phyloP scores from a whole-genome alignment of 257 asterid genomes.

The Paulownia fortunei region DNA sequence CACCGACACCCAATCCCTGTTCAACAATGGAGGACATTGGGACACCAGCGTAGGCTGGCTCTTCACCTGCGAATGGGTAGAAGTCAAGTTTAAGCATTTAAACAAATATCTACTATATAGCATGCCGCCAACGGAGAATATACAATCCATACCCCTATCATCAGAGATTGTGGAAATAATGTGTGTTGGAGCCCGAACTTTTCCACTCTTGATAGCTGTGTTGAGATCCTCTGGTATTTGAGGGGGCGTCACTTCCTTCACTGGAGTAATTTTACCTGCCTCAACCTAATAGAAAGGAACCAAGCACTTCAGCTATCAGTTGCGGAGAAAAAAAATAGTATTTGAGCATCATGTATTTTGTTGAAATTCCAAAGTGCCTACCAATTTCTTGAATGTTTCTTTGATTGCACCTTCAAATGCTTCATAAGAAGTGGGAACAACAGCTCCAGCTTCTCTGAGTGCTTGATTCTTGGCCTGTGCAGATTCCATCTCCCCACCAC shows the following conservation, averaged over 20 bases:
- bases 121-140: neutral
- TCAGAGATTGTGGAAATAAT: constrained; percentile 98
- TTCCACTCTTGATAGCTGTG: constrained; percentile 92
- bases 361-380: constrained; percentile 32
- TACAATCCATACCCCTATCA: constrained; percentile 72
- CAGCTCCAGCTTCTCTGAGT: constrained; percentile 93
- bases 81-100: constrained; percentile 30
- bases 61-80: constrained; percentile 74
- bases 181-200: constrained; percentile 99
- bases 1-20: constrained; percentile 98
- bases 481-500: constrained; percentile 99
- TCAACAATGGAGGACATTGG: constrained; percentile 98
- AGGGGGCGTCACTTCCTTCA: constrained; percentile 92
- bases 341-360: constrained; percentile 1
- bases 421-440: constrained; percentile 96
- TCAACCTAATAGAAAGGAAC: constrained; percentile 55
- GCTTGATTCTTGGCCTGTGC: constrained; percentile 99
- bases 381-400: constrained; percentile 81
- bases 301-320: constrained; percentile 24
- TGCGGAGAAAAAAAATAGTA: neutral
- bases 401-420: constrained; percentile 89
- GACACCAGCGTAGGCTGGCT: constrained; percentile 94
- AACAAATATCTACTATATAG: neutral
- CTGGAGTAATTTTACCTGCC: constrained; percentile 73
- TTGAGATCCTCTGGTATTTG: constrained; percentile 98